phyloP scores from a whole-genome alignment of 805 yeast species.

The Kregervanrija pseudodelftensis region DNA sequence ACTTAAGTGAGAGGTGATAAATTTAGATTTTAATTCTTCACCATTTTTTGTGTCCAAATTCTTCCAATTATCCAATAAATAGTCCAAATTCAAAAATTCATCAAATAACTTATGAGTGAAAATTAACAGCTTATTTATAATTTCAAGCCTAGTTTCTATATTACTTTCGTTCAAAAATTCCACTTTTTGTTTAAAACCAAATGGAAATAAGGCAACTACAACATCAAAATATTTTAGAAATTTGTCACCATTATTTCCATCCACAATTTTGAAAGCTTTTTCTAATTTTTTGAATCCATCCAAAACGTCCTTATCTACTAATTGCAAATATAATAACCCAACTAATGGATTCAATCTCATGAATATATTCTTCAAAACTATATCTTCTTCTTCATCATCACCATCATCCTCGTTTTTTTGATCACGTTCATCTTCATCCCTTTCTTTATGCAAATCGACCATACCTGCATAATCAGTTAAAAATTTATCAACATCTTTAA shows the following conservation, averaged over 20 bases:
- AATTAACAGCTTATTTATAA: conserved; percentile 9
- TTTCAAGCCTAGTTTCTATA: conserved; percentile 6
- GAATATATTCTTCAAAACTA: conserved; percentile 19
- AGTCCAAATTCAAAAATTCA: conserved; percentile 19
- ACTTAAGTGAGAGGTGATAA: conserved; percentile 22
- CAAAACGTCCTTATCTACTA: conserved; percentile 30
- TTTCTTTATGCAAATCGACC: neutral
- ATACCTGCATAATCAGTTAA: conserved; percentile 28
- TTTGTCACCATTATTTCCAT: neutral
- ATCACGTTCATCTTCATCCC: conserved; percentile 5
- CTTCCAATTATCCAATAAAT: conserved; percentile 24
- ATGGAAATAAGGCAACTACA: conserved; percentile 26
- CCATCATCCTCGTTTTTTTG: conserved; percentile 6
- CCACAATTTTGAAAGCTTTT: conserved; percentile 7
- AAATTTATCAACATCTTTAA: conserved; percentile 1
- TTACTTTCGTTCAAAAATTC: conserved; percentile 12
- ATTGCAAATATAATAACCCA: conserved; percentile 47
- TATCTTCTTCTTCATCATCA: neutral
- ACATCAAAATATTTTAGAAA: conserved; percentile 14
- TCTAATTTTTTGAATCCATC: conserved; percentile 18
- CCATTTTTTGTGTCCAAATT: conserved; percentile 22
- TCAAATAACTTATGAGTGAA: conserved; percentile 23
- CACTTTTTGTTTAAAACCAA: conserved; percentile 17
- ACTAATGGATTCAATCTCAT: conserved; percentile 54
- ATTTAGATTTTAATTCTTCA: conserved; percentile 19